phyloP scores from a whole-genome alignment of 2,329 filamentous ascomycete genomes.

The Aspergillus terreus region DNA sequence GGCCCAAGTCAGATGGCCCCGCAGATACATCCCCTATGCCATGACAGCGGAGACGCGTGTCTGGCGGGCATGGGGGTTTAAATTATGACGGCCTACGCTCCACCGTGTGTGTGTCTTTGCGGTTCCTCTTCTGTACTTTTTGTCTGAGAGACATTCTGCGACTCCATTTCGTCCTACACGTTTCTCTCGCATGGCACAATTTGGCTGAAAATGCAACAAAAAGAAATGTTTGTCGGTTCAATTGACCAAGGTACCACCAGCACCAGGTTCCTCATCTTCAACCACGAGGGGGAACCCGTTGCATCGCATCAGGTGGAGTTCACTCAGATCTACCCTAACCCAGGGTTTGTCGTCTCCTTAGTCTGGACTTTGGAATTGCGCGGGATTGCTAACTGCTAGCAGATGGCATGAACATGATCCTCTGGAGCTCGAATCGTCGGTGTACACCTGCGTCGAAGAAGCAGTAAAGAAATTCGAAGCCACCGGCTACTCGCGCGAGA shows the following conservation, averaged over 20 bases:
- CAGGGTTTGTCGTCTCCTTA: constrained; percentile 56
- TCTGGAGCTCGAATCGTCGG: constrained; percentile 67
- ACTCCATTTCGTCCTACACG: neutral
- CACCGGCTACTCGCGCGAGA: constrained; percentile 59
- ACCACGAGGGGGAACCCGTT: constrained; percentile 70
- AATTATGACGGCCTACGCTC: neutral
- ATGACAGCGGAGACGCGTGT: no score
- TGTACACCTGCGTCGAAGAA: constrained; percentile 72
- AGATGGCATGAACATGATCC: constrained; percentile 91
- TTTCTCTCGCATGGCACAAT: neutral
- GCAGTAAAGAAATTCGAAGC: constrained; percentile 66
- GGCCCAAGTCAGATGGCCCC: neutral
- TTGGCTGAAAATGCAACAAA: constrained; percentile 17
- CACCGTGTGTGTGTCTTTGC: neutral
- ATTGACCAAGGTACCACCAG: constrained; percentile 92
- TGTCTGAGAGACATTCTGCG: neutral
- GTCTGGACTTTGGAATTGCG: neutral
- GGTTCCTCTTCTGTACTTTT: no score
- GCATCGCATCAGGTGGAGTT: constrained; percentile 85
- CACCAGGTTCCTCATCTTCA: constrained; percentile 84
- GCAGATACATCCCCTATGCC: neutral
- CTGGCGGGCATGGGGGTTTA: no score
- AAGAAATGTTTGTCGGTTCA: constrained; percentile 65
- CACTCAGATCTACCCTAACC: constrained; percentile 74
- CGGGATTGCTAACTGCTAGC: neutral